These are phyloP conservation scores for Lactifluus echinatus DNA, from an alignment of 768 basidiomycete genomes.

Conservation along the genomic window DNA sequence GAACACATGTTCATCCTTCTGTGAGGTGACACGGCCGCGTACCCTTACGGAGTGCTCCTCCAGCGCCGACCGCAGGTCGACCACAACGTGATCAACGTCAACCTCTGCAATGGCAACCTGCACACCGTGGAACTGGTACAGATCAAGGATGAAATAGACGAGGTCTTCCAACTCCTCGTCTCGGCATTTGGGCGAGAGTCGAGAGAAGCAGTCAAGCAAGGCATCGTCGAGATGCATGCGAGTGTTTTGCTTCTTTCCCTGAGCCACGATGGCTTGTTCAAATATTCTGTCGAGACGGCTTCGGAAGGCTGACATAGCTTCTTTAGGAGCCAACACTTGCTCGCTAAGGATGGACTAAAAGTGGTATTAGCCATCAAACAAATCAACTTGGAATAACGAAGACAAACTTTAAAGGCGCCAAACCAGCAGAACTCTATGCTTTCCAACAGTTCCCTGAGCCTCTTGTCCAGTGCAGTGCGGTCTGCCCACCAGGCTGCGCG, in stretches of 20 bases:
- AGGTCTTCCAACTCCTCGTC: constrained; percentile 96
- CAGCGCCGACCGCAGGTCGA: constrained; percentile 71
- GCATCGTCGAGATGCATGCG: constrained; percentile 56
- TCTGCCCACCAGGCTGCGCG: constrained; percentile 82
- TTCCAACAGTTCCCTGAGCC: constrained; percentile 63
- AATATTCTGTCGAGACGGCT: constrained; percentile 68
- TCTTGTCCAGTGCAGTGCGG: constrained; percentile 63
- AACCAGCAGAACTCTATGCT: constrained; percentile 96
- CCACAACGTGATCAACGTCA: constrained; percentile 81
- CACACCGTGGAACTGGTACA: constrained; percentile 90
- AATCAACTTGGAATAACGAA: background rate
- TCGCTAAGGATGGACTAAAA: constrained; percentile 55
- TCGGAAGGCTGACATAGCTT: constrained; percentile 50
- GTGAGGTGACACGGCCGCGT: constrained; percentile 23
- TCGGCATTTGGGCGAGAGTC: constrained; percentile 68
- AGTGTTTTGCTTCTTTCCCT: constrained; percentile 52
- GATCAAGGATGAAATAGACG: constrained; percentile 85
- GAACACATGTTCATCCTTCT: constrained; percentile 67
- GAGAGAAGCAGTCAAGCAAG: constrained; percentile 81
- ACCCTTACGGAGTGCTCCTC: constrained; percentile 56
- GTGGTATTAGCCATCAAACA: background rate
- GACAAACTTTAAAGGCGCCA: constrained; percentile 86
- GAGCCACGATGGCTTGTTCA: constrained; percentile 47
- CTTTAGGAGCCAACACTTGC: constrained; percentile 34
- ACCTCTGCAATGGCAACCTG: constrained; percentile 85